Percentiles rank a stretch among this genome's conserved stretches.
Evolutionary conservation across 78 protist genomes (phyloP).

Genomic region (Creolimax fragrantissima): DNA sequence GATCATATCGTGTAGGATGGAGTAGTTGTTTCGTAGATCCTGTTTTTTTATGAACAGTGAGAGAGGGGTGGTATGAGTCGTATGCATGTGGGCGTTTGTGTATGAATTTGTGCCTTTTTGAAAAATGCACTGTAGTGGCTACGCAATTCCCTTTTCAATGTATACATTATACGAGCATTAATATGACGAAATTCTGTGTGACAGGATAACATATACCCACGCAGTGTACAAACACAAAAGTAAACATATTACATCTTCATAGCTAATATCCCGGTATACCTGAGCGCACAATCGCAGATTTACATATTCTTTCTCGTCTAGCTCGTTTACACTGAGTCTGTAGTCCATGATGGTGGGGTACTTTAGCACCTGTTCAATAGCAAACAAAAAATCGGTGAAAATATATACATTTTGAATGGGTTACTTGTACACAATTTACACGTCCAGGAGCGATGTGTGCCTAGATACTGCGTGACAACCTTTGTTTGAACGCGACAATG

Average conservation of each 20-base stretch:
- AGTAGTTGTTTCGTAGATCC: conserved; percentile 53
- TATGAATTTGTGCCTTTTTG: not conserved
- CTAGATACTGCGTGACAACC: no score
- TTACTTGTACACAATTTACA: no score
- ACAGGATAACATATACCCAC: not conserved
- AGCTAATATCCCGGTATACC: not conserved
- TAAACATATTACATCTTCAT: no score
- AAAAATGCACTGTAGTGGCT: no score
- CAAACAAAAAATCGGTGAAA: not conserved
- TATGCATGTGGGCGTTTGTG: not conserved
- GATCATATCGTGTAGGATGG: conserved; percentile 45
- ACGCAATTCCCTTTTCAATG: no score
- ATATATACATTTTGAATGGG: no score
- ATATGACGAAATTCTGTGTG: no score
- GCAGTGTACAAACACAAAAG: not conserved
- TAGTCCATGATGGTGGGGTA: conserved; percentile 56
- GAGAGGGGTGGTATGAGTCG: not conserved
- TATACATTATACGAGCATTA: no score
- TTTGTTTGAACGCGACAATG: no score
- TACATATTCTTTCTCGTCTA: conserved; percentile 53
- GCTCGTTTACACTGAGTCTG: conserved; percentile 16
- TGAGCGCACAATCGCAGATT: conserved; percentile 17
- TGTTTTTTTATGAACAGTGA: not conserved
- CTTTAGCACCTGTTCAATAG: conserved; percentile 31
- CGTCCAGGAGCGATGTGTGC: no score